These are phyloP conservation scores for Theobroma grandiflorum DNA, from an alignment of 441 rosid species.

Conservation along the genomic window DNA sequence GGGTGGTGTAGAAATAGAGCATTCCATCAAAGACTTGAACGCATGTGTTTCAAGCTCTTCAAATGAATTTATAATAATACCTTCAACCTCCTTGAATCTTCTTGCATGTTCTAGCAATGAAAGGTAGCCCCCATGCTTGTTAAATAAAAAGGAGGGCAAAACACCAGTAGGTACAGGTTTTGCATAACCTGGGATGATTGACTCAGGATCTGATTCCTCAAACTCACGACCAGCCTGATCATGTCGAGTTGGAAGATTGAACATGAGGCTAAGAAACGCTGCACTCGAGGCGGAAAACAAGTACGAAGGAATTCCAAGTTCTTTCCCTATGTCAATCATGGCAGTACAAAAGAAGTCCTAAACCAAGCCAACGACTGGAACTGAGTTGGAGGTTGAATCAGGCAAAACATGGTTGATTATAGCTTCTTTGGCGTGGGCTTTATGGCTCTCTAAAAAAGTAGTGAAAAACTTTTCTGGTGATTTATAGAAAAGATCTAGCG, in stretches of 20 bases:
- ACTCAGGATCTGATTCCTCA: neutral
- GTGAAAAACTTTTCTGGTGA: neutral
- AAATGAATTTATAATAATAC: neutral
- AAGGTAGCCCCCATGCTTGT: neutral
- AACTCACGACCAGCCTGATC: neutral
- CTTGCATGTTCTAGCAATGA: neutral
- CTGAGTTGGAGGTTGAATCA: neutral
- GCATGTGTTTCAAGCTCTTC: neutral
- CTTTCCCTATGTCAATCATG: neutral
- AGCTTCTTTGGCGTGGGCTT: neutral
- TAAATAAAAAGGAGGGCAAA: neutral
- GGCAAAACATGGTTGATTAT: neutral
- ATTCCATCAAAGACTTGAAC: neutral
- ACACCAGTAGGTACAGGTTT: neutral
- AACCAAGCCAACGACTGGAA: neutral
- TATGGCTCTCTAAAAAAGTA: neutral
- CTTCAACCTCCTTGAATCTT: neutral
- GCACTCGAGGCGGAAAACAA: neutral
- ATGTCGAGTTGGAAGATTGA: neutral
- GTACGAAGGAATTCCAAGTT: neutral
- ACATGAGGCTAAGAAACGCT: neutral
- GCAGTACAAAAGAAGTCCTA: neutral
- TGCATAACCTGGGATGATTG: neutral
- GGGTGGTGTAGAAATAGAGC: neutral
- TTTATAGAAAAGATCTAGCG: neutral